Evolutionary conservation across 2,329 filamentous ascomycete species (phyloP).

Genomic region (Pseudogymnoascus sp.): DNA sequence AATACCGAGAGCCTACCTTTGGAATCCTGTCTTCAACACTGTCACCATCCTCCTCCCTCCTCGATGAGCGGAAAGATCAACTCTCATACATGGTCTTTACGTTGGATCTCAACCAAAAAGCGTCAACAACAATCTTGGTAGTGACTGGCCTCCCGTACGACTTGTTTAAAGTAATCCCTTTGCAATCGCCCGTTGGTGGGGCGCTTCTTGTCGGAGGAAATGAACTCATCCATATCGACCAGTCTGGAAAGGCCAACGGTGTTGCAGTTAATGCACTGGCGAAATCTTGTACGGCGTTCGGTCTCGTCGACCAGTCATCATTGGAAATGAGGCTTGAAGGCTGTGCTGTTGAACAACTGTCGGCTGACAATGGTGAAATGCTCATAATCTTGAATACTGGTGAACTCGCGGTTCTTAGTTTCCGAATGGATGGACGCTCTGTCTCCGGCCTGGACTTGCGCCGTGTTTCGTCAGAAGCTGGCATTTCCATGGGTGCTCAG

Average conservation of each 20-base stretch:
- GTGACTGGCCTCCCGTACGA: constrained; percentile 81
- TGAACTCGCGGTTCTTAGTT: constrained; percentile 64
- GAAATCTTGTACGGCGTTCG: constrained; percentile 71
- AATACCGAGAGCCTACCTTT: constrained; percentile 96
- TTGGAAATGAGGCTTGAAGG: constrained; percentile 73
- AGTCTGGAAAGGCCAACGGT: constrained; percentile 87
- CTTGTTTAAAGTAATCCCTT: constrained; percentile 69
- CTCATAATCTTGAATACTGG: constrained; percentile 75
- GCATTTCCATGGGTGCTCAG: constrained; percentile 49
- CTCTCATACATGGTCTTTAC: constrained; percentile 92
- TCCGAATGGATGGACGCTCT: constrained; percentile 81
- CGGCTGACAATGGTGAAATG: constrained; percentile 69
- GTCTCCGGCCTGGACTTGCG: constrained; percentile 79
- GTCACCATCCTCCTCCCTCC: constrained; percentile 63
- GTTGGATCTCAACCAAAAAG: constrained; percentile 83
- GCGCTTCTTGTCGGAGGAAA: constrained; percentile 80
- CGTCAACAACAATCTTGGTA: constrained; percentile 85
- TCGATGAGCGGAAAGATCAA: constrained; percentile 70
- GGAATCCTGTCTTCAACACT: constrained; percentile 78
- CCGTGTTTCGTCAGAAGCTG: constrained; percentile 55
- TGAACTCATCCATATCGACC: constrained; percentile 89
- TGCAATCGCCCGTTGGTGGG: constrained; percentile 81
- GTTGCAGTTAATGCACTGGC: constrained; percentile 90
- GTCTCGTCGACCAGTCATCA: constrained; percentile 76
- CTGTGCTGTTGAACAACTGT: constrained; percentile 68